Evolutionary conservation across 352 stramenopile genomes (phyloP), one percentile per base, ranked within the genome.

Genomic region (Phytophthora constricta): DNA sequence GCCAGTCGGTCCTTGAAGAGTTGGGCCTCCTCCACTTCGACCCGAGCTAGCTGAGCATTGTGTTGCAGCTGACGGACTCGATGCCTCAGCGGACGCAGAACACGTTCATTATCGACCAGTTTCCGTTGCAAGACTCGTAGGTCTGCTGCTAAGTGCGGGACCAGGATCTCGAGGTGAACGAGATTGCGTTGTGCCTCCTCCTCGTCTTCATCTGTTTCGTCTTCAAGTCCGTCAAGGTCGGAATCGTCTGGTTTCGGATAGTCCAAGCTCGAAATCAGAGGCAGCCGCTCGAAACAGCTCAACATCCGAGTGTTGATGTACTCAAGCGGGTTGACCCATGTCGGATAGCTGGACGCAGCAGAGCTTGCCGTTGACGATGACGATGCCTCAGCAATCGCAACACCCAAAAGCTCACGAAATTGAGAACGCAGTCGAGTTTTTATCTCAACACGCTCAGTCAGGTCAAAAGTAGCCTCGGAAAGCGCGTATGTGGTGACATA

Each of bases 1-100:
- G 82, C 76, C 5, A 95, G 66, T 43, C 83, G 68, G 68, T 90
- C 80, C 43, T 95, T 93, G 65, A 92, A 93, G 48, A 85, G 51
- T 47, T 89, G 81, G 2, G 74, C 43, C 63, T 95, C 87, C 25
- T 95, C 87, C 7, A 92, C 56, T 65, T 89, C 77, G 3, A 95
- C 62, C 14, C 85, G 77, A 19, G 84, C 85, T 2, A 92, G 64
- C 62, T 93, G 82, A 2, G 63, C 74, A 33, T 80, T 57, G 34
- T 66, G 78, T 45, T 89, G 76, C 1, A 90, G 66, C 4, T 39
- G 16, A 1, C 66, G 55, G 31, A 82, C 80, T 50, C 69, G 75
- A 19, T 70, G 70, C 26, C 79, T 53, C 9, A 89, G 49, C 11
- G 59, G 47, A 2, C 72, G 71, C 3, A 90, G 26, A 43, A 84